Evolutionary conservation across 139 green algal species (phyloP).

Genomic region (Chlamydomonas eustigma): DNA sequence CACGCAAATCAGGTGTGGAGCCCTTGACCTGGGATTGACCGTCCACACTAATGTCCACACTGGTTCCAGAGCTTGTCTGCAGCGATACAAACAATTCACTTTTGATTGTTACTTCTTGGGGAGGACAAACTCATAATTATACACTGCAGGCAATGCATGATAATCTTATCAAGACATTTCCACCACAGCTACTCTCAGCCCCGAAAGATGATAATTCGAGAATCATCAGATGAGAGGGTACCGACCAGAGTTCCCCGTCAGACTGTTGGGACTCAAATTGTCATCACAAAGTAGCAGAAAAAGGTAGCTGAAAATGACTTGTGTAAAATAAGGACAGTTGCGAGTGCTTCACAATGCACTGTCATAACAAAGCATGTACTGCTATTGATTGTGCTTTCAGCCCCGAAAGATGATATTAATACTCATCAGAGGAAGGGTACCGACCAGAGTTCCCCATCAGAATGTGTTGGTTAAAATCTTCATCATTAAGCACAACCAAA

Average conservation of each 20-base stretch:
- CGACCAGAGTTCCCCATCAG: conserved; percentile 1
- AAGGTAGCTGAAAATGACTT: not conserved
- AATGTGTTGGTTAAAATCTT: not conserved
- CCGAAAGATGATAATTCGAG: not conserved
- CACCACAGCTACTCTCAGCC: too few species aligned
- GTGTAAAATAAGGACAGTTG: not conserved
- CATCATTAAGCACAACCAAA: not conserved
- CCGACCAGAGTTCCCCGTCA: conserved; percentile 2
- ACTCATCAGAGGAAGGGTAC: not conserved
- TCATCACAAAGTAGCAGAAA: not conserved
- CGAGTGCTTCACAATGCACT: too few species aligned
- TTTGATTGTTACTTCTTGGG: not conserved
- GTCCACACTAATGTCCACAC: conserved; percentile 54
- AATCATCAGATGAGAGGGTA: not conserved
- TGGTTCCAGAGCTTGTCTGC: not conserved
- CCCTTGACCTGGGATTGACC: conserved; percentile 38
- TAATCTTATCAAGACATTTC: not conserved
- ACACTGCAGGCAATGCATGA: not conserved
- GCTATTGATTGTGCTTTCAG: not conserved
- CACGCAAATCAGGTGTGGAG: conserved; percentile 58
- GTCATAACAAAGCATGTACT: too few species aligned
- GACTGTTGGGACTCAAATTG: conserved; percentile 1
- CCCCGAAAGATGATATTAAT: conserved; percentile 1
- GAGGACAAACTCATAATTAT: not conserved
- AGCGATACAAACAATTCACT: not conserved